Evolutionary conservation across 495 filamentous ascomycete species (phyloP).

Genomic region (Aspergillus sclerotioniger): DNA sequence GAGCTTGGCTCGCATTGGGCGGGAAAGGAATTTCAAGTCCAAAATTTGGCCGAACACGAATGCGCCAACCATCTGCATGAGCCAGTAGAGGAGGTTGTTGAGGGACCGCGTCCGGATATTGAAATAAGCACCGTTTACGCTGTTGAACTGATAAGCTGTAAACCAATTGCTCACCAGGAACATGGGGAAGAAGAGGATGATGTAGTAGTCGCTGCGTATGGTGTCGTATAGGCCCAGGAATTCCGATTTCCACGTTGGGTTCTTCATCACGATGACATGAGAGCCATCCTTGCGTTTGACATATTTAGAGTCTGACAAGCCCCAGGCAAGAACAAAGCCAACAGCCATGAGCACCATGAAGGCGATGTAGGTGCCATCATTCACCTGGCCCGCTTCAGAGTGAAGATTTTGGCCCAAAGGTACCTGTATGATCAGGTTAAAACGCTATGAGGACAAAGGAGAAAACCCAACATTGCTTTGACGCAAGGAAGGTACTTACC

Average conservation of each 20-base stretch:
- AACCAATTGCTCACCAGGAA: slow-evolving; percentile 60
- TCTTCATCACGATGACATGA: slow-evolving; percentile 81
- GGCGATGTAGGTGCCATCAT: slow-evolving; percentile 83
- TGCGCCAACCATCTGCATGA: slow-evolving; percentile 83
- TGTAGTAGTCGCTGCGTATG: slow-evolving; percentile 68
- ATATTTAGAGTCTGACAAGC: slow-evolving; percentile 71
- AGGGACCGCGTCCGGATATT: slow-evolving; percentile 78
- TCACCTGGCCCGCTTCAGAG: slow-evolving; percentile 57
- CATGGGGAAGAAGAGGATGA: slow-evolving; percentile 84
- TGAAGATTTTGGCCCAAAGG: slow-evolving; percentile 80
- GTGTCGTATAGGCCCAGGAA: slow-evolving; percentile 76
- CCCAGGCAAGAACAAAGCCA: slow-evolving; percentile 70
- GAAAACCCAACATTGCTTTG: neutral
- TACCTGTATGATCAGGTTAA: slow-evolving; percentile 41
- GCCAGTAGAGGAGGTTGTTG: slow-evolving; percentile 85
- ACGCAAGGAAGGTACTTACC: slow-evolving; percentile 39
- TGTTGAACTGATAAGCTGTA: slow-evolving; percentile 52
- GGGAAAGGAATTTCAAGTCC: slow-evolving; percentile 61
- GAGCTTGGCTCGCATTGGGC: slow-evolving; percentile 71
- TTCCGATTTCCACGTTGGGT: slow-evolving; percentile 78
- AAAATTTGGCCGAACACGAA: slow-evolving; percentile 73
- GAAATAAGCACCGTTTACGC: slow-evolving; percentile 65
- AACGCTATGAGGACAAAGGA: neutral
- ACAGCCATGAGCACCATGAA: slow-evolving; percentile 84
- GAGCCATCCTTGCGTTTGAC: slow-evolving; percentile 80